phyloP scores from a whole-genome alignment of 441 rosid species.

The Gossypium lobatum region DNA sequence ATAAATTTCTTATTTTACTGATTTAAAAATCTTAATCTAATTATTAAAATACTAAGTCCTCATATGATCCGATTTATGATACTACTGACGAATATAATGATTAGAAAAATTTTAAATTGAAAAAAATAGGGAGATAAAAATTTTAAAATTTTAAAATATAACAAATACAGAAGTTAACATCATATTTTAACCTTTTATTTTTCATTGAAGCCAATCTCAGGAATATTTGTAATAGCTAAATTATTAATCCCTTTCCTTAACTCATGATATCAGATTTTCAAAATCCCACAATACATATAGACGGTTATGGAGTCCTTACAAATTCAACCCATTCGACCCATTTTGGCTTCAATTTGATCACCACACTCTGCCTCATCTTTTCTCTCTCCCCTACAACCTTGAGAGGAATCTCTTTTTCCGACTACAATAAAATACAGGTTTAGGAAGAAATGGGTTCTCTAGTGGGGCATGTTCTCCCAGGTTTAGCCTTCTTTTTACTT shows the following conservation, averaged over 20 bases:
- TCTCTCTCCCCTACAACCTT: neutral
- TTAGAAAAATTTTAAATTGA: no score
- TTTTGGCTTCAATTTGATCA: neutral
- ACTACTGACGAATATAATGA: no score
- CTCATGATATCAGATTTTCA: neutral
- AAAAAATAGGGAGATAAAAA: no score
- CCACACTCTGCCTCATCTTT: neutral
- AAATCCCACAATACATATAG: neutral
- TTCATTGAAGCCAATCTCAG: no score
- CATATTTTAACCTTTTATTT: no score
- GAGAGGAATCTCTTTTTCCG: neutral
- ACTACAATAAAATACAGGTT: neutral
- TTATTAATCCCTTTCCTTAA: neutral
- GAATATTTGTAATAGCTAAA: neutral
- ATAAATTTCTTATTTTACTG: no score
- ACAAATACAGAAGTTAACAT: no score
- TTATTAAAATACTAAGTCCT: no score
- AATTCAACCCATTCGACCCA: neutral
- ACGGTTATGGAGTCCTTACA: neutral
- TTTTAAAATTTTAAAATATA: no score
- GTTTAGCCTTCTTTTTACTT: slow-evolving; percentile 57
- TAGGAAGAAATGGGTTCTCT: slow-evolving; percentile 53
- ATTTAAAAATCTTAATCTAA: no score
- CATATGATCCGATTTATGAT: no score
- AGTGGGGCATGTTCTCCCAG: slow-evolving; percentile 75